Evolutionary conservation across 495 filamentous ascomycete genomes (phyloP).

Genomic region (Neurospora discreta): DNA sequence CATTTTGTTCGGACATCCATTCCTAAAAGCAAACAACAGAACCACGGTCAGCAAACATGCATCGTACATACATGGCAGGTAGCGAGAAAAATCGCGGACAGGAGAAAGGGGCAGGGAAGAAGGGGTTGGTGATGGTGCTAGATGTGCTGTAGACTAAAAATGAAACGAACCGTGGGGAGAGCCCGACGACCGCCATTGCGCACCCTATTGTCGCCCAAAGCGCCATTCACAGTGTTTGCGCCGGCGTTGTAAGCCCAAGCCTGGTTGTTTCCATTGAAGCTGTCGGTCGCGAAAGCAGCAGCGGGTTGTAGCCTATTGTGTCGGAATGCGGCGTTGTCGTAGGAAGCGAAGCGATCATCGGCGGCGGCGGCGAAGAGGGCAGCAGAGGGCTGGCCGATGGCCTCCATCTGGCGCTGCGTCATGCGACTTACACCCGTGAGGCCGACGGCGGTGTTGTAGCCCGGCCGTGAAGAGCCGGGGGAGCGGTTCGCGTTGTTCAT

Average conservation of each 20-base stretch:
- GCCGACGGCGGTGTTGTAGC: constrained; percentile 46
- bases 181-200: constrained; percentile 33
- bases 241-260: constrained; percentile 39
- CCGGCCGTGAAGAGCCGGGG: constrained; percentile 32
- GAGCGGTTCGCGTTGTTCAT: constrained; percentile 27
- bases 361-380: constrained; percentile 31
- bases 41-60: not conserved
- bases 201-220: constrained; percentile 36
- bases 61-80: constrained; percentile 1
- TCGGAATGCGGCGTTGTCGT: constrained; percentile 49
- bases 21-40: constrained; percentile 22
- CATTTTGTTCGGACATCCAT: constrained; percentile 35
- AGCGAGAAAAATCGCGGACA: not conserved
- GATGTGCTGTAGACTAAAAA: not conserved
- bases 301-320: constrained; percentile 47
- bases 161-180: constrained; percentile 35
- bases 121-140: not conserved
- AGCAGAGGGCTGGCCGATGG: constrained; percentile 24
- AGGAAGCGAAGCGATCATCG: constrained; percentile 33
- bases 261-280: constrained; percentile 35
- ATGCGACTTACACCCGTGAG: constrained; percentile 55
- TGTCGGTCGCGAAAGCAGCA: constrained; percentile 22
- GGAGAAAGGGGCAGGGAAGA: not conserved
- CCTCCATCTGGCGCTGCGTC: constrained; percentile 42
- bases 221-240: constrained; percentile 36